Base-by-base conservation (phyloP, 495 filamentous ascomycete genomes). In the Aspergillus sclerotioniger region DNA sequence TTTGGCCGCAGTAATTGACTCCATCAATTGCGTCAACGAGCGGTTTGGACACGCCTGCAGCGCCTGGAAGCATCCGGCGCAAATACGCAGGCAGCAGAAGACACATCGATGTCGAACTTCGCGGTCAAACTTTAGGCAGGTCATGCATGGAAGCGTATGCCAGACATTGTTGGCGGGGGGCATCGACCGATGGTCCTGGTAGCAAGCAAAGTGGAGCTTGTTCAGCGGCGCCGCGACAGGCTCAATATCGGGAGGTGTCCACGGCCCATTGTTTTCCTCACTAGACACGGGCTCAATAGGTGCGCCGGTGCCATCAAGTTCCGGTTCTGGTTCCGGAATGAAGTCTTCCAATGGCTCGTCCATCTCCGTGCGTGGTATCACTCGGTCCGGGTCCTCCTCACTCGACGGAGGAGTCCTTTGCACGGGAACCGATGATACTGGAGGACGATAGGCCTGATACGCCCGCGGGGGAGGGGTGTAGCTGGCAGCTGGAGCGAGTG, bases 121-220 rank as follows among this genome's bases (percentile, higher is more conserved):
- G 0, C 64, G 69, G 51, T 81, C 73, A 8, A 69, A 66, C 41
- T 77, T 76, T 29, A 71, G 70, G 54, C 80, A 82, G 1, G 74
- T 73, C 77, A 81, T 80, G 60, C 80, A 82, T 6, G 77, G 79
- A 19, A 78, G 64, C 8, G 77, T 66, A 62, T 76, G 73, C 73
- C 75, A 76, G 41, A 66, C 63, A 56, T 82, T 82, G 39, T 65
- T 67, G 10, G 75, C 71, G 8, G 61, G 49, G 15, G 67, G 67
- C 75, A 82, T 79, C 0, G 66, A 60, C 19, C 70, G 64, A 51
- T 82, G 80, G 8, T 70, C 68, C 61, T 79, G 76, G 54, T 75
- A 81, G 63, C 80, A 82, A 17, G 62, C 55, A 51, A 65, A 74
- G 43, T 81, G 80, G 9, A 72, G 57, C 45, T 69, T 67, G 48